Conservation (phyloP, 176 grass and related monocot genomes). For the Thinopyrum elongatum region DNA sequence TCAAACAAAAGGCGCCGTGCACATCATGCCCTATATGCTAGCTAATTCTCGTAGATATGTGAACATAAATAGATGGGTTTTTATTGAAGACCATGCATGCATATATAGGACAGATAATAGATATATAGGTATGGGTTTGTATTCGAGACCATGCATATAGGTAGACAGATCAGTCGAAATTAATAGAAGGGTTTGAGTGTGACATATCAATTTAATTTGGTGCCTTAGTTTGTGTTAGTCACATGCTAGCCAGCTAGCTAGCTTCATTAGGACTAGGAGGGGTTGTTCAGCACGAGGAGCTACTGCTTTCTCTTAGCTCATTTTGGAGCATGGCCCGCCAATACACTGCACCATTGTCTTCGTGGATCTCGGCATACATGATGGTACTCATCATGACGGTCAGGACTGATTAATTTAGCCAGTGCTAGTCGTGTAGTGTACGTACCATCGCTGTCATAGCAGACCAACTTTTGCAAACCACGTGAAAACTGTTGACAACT, state of each 20-base stretch:
- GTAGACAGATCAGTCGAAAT: background rate
- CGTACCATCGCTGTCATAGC: background rate
- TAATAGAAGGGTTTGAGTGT: background rate
- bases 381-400: background rate
- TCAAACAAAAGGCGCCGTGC: background rate
- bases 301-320: background rate
- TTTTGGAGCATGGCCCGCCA: background rate
- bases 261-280: background rate
- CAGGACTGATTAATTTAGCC: too few relatives aligned
- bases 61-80: background rate
- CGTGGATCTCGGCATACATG: background rate
- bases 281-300: background rate
- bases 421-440: background rate
- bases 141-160: background rate
- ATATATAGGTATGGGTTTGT: background rate
- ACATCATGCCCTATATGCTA: background rate
- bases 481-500: background rate
- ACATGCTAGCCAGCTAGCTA: constrained; percentile 15
- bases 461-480: constrained; percentile 5
- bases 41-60: too few relatives aligned
- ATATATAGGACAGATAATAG: background rate
- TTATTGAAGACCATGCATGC: too few relatives aligned
- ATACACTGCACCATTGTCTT: background rate
- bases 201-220: background rate
- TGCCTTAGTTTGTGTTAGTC: constrained; percentile 11